A percentile compares a stretch with the other conserved stretches of the same genome.
phyloP scores from a whole-genome alignment of 2,329 filamentous ascomycete species.

The Paracoccidioides lutzii region DNA sequence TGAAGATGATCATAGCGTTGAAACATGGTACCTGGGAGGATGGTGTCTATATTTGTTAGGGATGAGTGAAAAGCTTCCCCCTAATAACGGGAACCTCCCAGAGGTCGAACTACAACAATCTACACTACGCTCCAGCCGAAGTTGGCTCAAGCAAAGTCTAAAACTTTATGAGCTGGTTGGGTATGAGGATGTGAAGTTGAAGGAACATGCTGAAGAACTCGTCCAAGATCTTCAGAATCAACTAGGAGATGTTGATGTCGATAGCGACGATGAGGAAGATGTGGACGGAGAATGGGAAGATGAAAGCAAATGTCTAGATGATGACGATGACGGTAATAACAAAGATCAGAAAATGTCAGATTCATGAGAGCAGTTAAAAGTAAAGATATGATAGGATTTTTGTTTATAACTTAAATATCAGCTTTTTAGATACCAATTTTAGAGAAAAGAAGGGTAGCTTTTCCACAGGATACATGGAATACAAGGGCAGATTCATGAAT shows the following conservation, averaged over 20 bases:
- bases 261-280: conserved; percentile 42
- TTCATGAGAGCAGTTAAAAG: conserved; percentile 24
- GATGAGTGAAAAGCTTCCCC: conserved; percentile 23
- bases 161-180: conserved; percentile 65
- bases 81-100: conserved; percentile 16
- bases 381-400: neutral
- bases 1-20: conserved; percentile 88
- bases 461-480: too few species aligned
- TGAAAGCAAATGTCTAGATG: conserved; percentile 39
- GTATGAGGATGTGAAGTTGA: conserved; percentile 48
- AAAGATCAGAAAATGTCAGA: conserved; percentile 44
- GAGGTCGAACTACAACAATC: conserved; percentile 43
- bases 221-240: conserved; percentile 46
- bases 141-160: conserved; percentile 72
- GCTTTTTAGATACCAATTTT: conserved; percentile 21
- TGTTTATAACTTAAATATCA: conserved; percentile 1
- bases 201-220: conserved; percentile 33
- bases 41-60: conserved; percentile 72
- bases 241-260: conserved; percentile 46
- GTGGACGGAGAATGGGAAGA: conserved; percentile 41
- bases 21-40: conserved; percentile 93
- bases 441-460: too few species aligned
- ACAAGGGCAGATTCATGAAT: too few species aligned
- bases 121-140: conserved; percentile 59
- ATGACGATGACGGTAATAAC: conserved; percentile 28